Conservation (phyloP, 495 filamentous ascomycete genomes). For the Xylaria acuta region DNA sequence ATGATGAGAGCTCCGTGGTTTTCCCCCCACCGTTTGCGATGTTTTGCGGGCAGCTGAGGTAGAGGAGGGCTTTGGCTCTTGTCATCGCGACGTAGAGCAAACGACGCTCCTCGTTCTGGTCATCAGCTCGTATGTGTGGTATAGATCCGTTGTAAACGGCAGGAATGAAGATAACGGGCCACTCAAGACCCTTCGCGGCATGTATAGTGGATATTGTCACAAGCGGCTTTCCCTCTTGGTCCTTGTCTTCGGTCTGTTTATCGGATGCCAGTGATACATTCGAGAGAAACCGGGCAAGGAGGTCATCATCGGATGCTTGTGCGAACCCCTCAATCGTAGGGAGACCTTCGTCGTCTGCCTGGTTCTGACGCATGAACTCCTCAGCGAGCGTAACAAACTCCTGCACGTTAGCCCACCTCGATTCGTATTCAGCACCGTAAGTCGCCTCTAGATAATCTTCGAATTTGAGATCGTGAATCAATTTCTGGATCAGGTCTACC, state of each 20-base stretch:
- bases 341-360: slow-evolving; percentile 68
- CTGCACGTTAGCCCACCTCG: slow-evolving; percentile 89
- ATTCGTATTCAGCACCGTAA: slow-evolving; percentile 78
- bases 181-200: slow-evolving; percentile 95
- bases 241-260: slow-evolving; percentile 64
- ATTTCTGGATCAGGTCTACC: slow-evolving; percentile 72
- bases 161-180: slow-evolving; percentile 96
- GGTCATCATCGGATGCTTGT: slow-evolving; percentile 71
- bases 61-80: slow-evolving; percentile 86
- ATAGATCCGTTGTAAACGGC: slow-evolving; percentile 91
- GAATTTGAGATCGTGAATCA: slow-evolving; percentile 77
- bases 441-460: slow-evolving; percentile 71
- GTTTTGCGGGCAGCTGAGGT: slow-evolving; percentile 78
- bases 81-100: slow-evolving; percentile 99
- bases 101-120: slow-evolving; percentile 86
- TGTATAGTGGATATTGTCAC: slow-evolving; percentile 97
- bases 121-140: slow-evolving; percentile 91
- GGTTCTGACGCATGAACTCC: slow-evolving; percentile 64
- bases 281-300: slow-evolving; percentile 81
- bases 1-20: slow-evolving; percentile 47
- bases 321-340: slow-evolving; percentile 78
- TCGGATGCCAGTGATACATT: slow-evolving; percentile 90
- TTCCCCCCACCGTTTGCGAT: slow-evolving; percentile 41
- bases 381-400: slow-evolving; percentile 81
- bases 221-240: slow-evolving; percentile 63